Conservation (phyloP, 495 filamentous ascomycete species). For the Mycothermus thermophilus region DNA sequence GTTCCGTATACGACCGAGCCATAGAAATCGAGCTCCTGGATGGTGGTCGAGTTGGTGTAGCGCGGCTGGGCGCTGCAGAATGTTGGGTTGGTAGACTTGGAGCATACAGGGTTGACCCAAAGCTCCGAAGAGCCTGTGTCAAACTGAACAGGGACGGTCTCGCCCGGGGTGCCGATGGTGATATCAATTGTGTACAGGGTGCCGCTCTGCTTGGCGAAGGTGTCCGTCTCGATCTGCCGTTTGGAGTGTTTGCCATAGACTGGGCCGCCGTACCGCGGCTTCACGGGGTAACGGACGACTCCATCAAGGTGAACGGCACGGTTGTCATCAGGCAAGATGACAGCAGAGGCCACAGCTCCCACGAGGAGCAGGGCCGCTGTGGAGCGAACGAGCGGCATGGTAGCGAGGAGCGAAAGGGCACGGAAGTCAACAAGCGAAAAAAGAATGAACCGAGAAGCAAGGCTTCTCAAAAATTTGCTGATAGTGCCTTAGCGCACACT, state of each 20-base stretch:
- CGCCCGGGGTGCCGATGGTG: slow-evolving; percentile 14
- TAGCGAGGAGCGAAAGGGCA: too few species aligned
- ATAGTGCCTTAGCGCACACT: too few species aligned
- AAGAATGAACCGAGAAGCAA: too few species aligned
- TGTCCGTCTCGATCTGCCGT: slow-evolving; percentile 3
- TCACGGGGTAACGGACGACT: slow-evolving; percentile 11
- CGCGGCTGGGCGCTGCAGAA: slow-evolving; percentile 18
- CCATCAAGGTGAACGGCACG: slow-evolving; percentile 6
- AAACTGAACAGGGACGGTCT: slow-evolving; percentile 25
- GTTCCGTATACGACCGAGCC: slow-evolving; percentile 17
- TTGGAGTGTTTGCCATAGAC: slow-evolving; percentile 6
- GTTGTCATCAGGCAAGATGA: slow-evolving; percentile 1
- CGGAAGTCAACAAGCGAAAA: too few species aligned
- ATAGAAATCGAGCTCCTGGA: slow-evolving; percentile 10
- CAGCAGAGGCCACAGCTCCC: not conserved
- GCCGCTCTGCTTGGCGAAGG: slow-evolving; percentile 1
- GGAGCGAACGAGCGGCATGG: slow-evolving; percentile 1
- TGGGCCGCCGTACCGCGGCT: slow-evolving; percentile 1
- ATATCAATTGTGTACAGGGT: slow-evolving; percentile 12
- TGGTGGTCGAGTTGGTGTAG: slow-evolving; percentile 16
- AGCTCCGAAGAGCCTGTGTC: slow-evolving; percentile 32
- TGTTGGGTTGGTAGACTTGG: slow-evolving; percentile 7
- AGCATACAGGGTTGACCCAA: slow-evolving; percentile 18
- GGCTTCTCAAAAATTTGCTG: too few species aligned
- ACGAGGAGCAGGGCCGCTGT: slow-evolving; percentile 6